Base-by-base conservation (phyloP, 1,284 basidiomycete species). In the Caloboletus firmus region DNA sequence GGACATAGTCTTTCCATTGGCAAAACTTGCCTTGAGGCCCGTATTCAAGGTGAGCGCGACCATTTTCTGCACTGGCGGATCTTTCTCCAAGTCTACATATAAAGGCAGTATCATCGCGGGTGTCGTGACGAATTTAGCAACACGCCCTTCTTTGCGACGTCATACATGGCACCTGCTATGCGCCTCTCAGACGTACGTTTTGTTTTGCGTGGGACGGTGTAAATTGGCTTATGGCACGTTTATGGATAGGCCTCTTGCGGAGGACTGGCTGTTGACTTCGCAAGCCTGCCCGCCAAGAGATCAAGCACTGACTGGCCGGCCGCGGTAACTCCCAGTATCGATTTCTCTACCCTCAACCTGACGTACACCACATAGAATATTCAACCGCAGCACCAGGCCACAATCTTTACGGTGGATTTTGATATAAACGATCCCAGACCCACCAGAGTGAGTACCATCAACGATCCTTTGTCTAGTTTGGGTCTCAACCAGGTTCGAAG, bases 151-250 rank as follows among this genome's bases (percentile, higher is more conserved):
- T 52, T 51, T 37, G 37, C 40, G 49, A 30, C 34, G 24, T 20
- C 22, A 17, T 28, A 20, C 43, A 64, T 55, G 63, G 49, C 20
- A 31, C 30, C 39, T 8, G 9, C 13, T 15, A 37, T 22, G 45
- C 51, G 42, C 20, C 47, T 24, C 44, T 43, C 52, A 22, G 48
- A 51, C 24, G 63, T 69, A 55, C 11, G 59, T 51, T 31, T 45
- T 34, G 9, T 52, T 40, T 22, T 47, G 2, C n/a, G 10, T 9
- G 30, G 12, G 7, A 24, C 24, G 18, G 15, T 24, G 15, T 30
- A 12, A 30, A 32, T 18, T 30, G 28, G 26, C 54, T 63, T 30
- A 60, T 13, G 18, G 6, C 22, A 10, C 17, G 9, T 47, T 52
- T 32, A 30, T 20, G 13, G 20, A 32, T 39, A 67, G 66, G 50